phyloP scores from a whole-genome alignment of 2,329 filamentous ascomycete species.

The Thyridium curvatum region DNA sequence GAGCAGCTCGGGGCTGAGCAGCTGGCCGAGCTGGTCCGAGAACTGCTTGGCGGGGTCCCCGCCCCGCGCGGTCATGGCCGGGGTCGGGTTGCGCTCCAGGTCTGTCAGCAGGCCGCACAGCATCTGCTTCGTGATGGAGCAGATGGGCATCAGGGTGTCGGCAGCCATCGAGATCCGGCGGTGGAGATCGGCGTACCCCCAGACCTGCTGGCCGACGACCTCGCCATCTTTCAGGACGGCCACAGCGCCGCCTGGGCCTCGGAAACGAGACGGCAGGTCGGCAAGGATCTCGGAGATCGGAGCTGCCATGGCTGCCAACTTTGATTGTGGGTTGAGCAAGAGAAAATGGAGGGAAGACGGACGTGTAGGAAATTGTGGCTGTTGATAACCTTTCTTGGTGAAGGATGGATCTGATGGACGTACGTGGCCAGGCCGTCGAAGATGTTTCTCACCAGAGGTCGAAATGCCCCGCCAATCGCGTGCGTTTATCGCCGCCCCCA shows the following conservation, averaged over 20 bases:
- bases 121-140: conserved; percentile 40
- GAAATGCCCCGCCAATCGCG: no score
- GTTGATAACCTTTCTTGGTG: no score
- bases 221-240: conserved; percentile 35
- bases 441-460: no score
- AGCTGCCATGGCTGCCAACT: no score
- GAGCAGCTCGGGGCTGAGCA: conserved; percentile 12
- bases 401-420: no score
- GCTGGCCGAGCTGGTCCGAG: conserved; percentile 15
- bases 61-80: conserved; percentile 17
- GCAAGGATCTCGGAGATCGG: conserved; percentile 3
- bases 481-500: no score
- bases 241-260: conserved; percentile 33
- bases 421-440: no score
- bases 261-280: conserved; percentile 12
- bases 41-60: conserved; percentile 19
- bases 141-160: conserved; percentile 33
- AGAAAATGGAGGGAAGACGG: no score
- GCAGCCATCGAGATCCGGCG: conserved; percentile 24
- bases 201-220: conserved; percentile 26
- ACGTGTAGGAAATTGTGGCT: no score
- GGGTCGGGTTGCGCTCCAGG: conserved; percentile 19
- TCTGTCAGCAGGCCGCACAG: conserved; percentile 28
- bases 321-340: no score
- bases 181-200: conserved; percentile 37